These are phyloP conservation scores for Debaryomyces sp. DNA, from an alignment of 1,139 yeast species.

Conservation along the genomic window DNA sequence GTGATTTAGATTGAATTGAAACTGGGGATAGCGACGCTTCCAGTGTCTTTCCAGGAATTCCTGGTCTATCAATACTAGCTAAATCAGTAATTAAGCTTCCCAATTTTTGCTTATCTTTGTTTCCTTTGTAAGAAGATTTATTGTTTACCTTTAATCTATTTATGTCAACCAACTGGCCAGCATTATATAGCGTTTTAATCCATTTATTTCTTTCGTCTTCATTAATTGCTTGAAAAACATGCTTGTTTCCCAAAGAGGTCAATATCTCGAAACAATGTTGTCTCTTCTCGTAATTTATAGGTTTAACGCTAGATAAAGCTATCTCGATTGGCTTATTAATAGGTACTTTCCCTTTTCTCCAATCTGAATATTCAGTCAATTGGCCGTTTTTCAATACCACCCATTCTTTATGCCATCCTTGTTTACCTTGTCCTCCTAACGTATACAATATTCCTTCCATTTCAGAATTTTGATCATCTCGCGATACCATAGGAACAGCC, in stretches of 20 bases:
- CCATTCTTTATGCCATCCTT: conserved; percentile 93
- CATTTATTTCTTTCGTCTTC: conserved; percentile 71
- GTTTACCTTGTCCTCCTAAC: conserved; percentile 72
- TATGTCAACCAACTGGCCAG: conserved; percentile 46
- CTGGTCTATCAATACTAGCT: conserved; percentile 15
- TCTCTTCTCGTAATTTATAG: conserved; percentile 48
- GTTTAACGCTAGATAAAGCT: conserved; percentile 70
- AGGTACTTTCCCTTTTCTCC: conserved; percentile 72
- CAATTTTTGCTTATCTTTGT: conserved; percentile 13
- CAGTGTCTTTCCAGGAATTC: conserved; percentile 19
- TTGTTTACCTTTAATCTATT: conserved; percentile 20
- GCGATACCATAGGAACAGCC: conserved; percentile 5
- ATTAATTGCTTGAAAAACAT: conserved; percentile 76
- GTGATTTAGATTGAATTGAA: conserved; percentile 31
- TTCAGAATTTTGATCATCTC: conserved; percentile 31
- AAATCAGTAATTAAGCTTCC: conserved; percentile 12
- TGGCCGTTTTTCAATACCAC: conserved; percentile 71
- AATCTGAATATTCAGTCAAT: conserved; percentile 73
- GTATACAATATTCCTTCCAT: conserved; percentile 65
- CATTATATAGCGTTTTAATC: conserved; percentile 61
- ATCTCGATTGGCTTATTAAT: conserved; percentile 74
- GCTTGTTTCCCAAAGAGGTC: conserved; percentile 69
- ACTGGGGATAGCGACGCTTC: conserved; percentile 36
- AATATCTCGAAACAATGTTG: conserved; percentile 74
- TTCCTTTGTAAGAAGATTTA: conserved; percentile 4